A percentile compares a stretch with the other conserved stretches of the same genome.
These are phyloP conservation scores for Mimosa pudica DNA, from an alignment of 306 rosid species.

Conservation along the genomic window DNA sequence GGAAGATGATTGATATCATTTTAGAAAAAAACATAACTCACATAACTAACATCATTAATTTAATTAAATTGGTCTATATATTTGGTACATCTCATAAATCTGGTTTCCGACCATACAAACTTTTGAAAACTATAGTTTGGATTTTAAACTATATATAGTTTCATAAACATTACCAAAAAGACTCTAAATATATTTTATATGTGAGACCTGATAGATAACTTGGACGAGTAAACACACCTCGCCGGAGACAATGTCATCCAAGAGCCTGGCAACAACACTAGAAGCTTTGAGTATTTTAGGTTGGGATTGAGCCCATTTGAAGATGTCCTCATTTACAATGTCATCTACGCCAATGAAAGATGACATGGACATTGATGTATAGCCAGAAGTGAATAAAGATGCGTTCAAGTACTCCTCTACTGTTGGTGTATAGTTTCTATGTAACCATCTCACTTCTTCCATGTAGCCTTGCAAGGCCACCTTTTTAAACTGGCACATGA, in stretches of 20 bases:
- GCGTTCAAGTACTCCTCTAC: background rate
- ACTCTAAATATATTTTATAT: too few relatives aligned
- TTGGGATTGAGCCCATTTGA: background rate
- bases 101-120: too few relatives aligned
- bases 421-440: background rate
- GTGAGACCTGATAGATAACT: too few relatives aligned
- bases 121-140: too few relatives aligned
- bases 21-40: too few relatives aligned
- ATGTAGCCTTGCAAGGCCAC: background rate
- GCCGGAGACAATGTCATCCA: conserved; percentile 41
- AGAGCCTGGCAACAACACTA: conserved; percentile 28
- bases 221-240: conserved; percentile 14
- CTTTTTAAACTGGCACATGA: background rate
- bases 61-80: too few relatives aligned
- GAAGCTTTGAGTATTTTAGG: conserved; percentile 37
- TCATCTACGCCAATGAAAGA: background rate
- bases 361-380: background rate
- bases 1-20: too few relatives aligned
- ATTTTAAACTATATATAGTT: too few relatives aligned
- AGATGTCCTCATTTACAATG: background rate
- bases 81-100: too few relatives aligned
- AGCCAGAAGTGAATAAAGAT: background rate
- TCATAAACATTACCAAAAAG: too few relatives aligned
- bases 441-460: background rate
- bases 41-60: too few relatives aligned